These are phyloP conservation scores for Saccharomycopsis malanga DNA, from an alignment of 805 yeast species.

Conservation along the genomic window DNA sequence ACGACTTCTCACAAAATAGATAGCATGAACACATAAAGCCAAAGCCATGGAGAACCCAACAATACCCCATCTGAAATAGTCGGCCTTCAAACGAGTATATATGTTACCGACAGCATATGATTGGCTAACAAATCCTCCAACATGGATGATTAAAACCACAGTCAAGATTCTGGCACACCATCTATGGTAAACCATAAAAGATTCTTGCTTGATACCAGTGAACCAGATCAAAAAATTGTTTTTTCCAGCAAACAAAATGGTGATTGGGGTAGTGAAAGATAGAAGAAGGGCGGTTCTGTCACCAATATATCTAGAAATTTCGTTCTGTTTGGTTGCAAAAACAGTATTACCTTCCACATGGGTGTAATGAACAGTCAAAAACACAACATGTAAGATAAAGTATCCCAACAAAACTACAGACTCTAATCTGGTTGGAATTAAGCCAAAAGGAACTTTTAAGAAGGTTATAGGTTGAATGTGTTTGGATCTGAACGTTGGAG, in stretches of 20 bases:
- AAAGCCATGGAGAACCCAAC: constrained; percentile 37
- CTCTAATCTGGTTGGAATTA: constrained; percentile 36
- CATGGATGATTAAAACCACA: constrained; percentile 15
- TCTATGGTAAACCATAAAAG: constrained; percentile 62
- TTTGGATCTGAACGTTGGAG: constrained; percentile 27
- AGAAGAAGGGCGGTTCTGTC: constrained; percentile 32
- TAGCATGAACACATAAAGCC: constrained; percentile 39
- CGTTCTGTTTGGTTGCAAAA: constrained; percentile 28
- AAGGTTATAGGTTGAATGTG: constrained; percentile 25
- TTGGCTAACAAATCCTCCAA: constrained; percentile 5
- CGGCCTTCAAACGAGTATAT: constrained; percentile 1
- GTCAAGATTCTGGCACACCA: constrained; percentile 48
- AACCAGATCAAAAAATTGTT: constrained; percentile 57
- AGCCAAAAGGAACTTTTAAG: constrained; percentile 19
- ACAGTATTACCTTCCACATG: constrained; percentile 26
- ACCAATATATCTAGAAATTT: constrained; percentile 36
- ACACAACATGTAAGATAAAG: constrained; percentile 27
- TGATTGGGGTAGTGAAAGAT: constrained; percentile 42
- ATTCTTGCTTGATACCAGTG: constrained; percentile 57
- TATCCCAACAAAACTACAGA: constrained; percentile 31
- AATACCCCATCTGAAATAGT: constrained; percentile 42
- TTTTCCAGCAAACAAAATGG: constrained; percentile 62
- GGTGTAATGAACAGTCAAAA: constrained; percentile 27
- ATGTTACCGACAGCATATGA: background rate
- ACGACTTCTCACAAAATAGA: constrained; percentile 42